Percentiles rank a stretch among this genome's conserved stretches.
phyloP scores from a whole-genome alignment of 2,329 filamentous ascomycete genomes.

The Xylaria multiplex region DNA sequence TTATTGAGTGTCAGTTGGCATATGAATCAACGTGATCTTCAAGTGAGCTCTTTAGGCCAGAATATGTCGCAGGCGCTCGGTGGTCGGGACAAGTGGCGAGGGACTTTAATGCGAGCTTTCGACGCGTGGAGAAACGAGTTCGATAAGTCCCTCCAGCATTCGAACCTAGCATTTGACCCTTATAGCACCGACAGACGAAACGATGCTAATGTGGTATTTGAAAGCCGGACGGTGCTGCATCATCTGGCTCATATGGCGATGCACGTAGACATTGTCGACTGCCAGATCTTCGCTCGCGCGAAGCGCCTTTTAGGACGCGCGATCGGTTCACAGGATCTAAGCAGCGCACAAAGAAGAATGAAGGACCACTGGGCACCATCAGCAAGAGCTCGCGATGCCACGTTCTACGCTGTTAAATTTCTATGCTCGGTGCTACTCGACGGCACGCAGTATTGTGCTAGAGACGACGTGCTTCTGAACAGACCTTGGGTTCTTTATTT shows the following conservation, averaged over 20 bases:
- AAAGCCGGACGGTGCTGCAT: conserved; percentile 88
- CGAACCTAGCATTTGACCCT: conserved; percentile 62
- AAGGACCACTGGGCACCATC: conserved; percentile 89
- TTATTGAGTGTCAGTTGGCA: conserved; percentile 95
- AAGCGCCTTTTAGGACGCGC: conserved; percentile 84
- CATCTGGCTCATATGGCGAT: conserved; percentile 97
- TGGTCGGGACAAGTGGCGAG: conserved; percentile 90
- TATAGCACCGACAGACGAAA: conserved; percentile 71
- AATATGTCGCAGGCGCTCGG: conserved; percentile 81
- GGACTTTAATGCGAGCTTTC: conserved; percentile 84
- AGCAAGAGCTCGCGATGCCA: conserved; percentile 87
- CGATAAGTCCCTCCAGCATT: conserved; percentile 78
- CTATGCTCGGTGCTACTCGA: conserved; percentile 83
- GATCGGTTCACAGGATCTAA: conserved; percentile 84
- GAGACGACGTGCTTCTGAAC: conserved; percentile 90
- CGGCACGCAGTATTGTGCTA: conserved; percentile 75
- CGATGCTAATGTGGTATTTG: conserved; percentile 74
- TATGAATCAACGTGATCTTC: conserved; percentile 94
- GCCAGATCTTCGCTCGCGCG: conserved; percentile 92
- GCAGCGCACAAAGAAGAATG: conserved; percentile 82
- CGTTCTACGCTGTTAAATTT: conserved; percentile 91
- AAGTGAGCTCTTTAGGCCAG: conserved; percentile 82
- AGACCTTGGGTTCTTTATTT: conserved; percentile 97
- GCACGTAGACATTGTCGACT: conserved; percentile 97
- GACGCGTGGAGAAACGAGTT: conserved; percentile 95